Evolutionary conservation across 768 basidiomycete species (phyloP).

Genomic region (Mycena belliarum): DNA sequence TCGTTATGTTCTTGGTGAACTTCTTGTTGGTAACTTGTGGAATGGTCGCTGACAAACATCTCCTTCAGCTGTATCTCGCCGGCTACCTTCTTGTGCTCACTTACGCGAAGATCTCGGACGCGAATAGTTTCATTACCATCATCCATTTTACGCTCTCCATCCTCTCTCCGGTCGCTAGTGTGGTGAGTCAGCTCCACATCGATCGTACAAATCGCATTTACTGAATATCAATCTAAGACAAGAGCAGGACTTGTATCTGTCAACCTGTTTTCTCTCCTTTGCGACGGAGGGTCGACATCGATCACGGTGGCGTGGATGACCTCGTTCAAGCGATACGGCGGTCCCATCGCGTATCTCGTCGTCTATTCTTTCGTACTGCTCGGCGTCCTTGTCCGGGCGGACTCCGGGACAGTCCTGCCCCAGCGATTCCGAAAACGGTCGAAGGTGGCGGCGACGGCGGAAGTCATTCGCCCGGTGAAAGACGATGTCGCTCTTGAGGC

Average conservation of each 20-base stretch:
- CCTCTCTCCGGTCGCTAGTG: slow-evolving; percentile 66
- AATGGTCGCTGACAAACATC: neutral
- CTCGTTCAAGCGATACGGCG: slow-evolving; percentile 62
- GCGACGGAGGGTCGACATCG: slow-evolving; percentile 48
- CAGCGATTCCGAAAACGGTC: slow-evolving; percentile 34
- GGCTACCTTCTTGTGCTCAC: slow-evolving; percentile 74
- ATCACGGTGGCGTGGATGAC: slow-evolving; percentile 52
- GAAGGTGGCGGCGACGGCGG: slow-evolving; percentile 6
- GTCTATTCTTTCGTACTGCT: slow-evolving; percentile 60
- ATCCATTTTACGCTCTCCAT: slow-evolving; percentile 73
- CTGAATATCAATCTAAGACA: slow-evolving; percentile 37
- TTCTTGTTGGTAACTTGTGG: too few species aligned
- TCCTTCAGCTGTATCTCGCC: slow-evolving; percentile 56
- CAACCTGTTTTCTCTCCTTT: slow-evolving; percentile 75
- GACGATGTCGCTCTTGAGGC: slow-evolving; percentile 61
- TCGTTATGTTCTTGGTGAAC: slow-evolving; percentile 70
- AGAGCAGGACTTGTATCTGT: slow-evolving; percentile 74
- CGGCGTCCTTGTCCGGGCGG: slow-evolving; percentile 65
- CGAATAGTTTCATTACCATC: slow-evolving; percentile 54
- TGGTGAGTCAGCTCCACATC: slow-evolving; percentile 42
- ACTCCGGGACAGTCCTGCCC: slow-evolving; percentile 62
- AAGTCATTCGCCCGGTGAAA: slow-evolving; percentile 27
- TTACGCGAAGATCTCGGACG: slow-evolving; percentile 63
- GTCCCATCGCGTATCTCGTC: slow-evolving; percentile 75
- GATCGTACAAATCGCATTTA: neutral